Base-by-base conservation (phyloP, 1,284 basidiomycete species). In the Athelia sp. region DNA sequence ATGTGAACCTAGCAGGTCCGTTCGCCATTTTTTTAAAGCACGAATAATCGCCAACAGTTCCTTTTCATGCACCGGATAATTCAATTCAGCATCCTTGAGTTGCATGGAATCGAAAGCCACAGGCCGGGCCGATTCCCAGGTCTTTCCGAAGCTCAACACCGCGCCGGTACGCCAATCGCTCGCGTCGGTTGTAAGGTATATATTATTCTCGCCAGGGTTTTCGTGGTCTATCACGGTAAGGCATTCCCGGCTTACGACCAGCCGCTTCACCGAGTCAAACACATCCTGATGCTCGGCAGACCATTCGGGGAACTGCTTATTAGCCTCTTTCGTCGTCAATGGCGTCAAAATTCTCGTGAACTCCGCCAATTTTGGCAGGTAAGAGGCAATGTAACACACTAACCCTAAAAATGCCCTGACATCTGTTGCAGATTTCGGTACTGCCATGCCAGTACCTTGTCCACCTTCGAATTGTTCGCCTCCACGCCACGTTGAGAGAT, bases 111-210 rank as follows among this genome's bases (percentile, higher is more conserved):
- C 45, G 26, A 50, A 60, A 1, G 52, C 56, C n/a, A 56, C 56
- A 0, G 55, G 54, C 13, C 47, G 49, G n/a, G 51, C 56, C 2
- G 51, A 46, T 24, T 55, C 50, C 52, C 50, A 54, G 6, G 52
- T 46, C 1, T 26, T 35, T 0, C 61, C 62, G 42, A 54, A 59
- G 0, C 53, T 54, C 10, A 64, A 54, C 35, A 59, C 50, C 0
- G 58, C 60, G 2, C 65, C 62, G 3, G 58, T 61, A 0, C 62
- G 53, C 2, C 43, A 47, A n/a, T 62, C 55, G 3, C 54, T 58
- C 1, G 62, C 60, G 47, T 67, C 58, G 1, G 50, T 56, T n/a
- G 56, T 55, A 3, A 67, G 35, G 43, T 59, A 67, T 21, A 67
- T 60, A 2, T 53, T 38, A 40, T 65, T 56, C 18, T 53, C 31